These are phyloP conservation scores for Tuber umbilicatum DNA, from an alignment of 495 filamentous ascomycete species.

Conservation along the genomic window DNA sequence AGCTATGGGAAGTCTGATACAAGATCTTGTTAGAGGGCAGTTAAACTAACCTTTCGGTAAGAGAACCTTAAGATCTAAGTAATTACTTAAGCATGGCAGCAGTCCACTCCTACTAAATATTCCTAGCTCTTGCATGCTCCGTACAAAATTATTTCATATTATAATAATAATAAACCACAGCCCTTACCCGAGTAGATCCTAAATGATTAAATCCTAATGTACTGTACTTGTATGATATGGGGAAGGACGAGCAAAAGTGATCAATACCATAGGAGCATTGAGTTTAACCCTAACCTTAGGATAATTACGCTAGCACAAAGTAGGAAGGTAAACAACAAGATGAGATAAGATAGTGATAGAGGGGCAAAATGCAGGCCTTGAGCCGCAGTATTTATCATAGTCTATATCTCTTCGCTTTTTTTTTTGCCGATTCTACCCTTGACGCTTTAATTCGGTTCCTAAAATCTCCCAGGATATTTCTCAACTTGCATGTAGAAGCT, in stretches of 20 bases:
- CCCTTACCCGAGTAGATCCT: too few species aligned
- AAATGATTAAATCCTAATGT: too few species aligned
- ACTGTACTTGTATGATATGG: too few species aligned
- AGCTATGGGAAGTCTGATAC: background rate
- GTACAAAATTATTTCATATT: too few species aligned
- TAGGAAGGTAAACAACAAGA: conserved; percentile 13
- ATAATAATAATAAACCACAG: too few species aligned
- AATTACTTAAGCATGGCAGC: too few species aligned
- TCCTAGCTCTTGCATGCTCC: too few species aligned
- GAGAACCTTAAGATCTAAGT: too few species aligned
- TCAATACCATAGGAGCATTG: background rate
- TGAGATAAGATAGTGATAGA: conserved; percentile 11
- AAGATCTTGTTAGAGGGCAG: background rate
- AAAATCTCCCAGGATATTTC: background rate
- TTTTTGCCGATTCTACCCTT: conserved; percentile 9
- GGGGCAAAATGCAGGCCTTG: conserved; percentile 1
- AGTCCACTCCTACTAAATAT: too few species aligned
- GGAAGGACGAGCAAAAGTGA: background rate
- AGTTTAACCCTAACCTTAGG: background rate
- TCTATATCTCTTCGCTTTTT: background rate
- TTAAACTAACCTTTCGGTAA: too few species aligned
- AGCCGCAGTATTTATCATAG: conserved; percentile 12
- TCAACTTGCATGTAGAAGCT: background rate
- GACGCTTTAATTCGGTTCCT: conserved; percentile 5
- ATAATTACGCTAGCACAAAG: background rate